Percentiles rank a stretch among this genome's conserved stretches.
Conservation (phyloP, 2,329 filamentous ascomycete species). For the Aspergillus chevalieri region DNA sequence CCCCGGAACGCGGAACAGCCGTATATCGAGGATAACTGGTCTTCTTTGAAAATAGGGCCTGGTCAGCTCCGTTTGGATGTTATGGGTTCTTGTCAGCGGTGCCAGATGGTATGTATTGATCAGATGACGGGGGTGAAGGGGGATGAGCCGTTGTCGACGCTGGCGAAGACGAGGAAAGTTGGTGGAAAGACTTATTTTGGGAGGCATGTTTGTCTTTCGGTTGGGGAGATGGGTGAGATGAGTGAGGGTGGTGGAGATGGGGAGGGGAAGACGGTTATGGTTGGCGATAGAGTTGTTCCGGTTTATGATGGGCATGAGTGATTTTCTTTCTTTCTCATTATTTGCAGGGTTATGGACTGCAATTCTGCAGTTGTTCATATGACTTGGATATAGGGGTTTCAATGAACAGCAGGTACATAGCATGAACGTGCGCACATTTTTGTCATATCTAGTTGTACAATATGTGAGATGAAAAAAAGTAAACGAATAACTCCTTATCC, state of each 20-base stretch:
- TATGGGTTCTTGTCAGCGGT: slow-evolving; percentile 77
- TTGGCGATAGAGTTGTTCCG: slow-evolving; percentile 36
- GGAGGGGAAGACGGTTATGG: slow-evolving; percentile 26
- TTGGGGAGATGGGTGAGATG: slow-evolving; percentile 11
- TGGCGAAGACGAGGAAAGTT: slow-evolving; percentile 78
- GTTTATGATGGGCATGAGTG: slow-evolving; percentile 15
- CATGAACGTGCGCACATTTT: neutral
- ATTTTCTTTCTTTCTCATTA: neutral
- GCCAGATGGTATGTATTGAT: slow-evolving; percentile 94
- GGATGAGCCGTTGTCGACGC: slow-evolving; percentile 79
- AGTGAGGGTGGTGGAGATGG: slow-evolving; percentile 9
- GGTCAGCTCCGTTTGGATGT: slow-evolving; percentile 45
- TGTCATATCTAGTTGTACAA: slow-evolving; percentile 15
- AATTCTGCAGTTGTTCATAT: neutral
- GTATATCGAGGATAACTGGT: slow-evolving; percentile 80
- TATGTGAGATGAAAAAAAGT: slow-evolving; percentile 6
- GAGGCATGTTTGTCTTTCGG: slow-evolving; percentile 56
- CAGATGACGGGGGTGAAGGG: slow-evolving; percentile 71
- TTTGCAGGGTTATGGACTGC: no score
- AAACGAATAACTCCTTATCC: slow-evolving; percentile 10
- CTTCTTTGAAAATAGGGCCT: slow-evolving; percentile 57
- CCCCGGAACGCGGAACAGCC: slow-evolving; percentile 47
- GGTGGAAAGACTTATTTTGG: slow-evolving; percentile 87
- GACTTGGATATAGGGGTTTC: neutral
- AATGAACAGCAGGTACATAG: neutral